Evolutionary conservation across 495 filamentous ascomycete genomes (phyloP).

Genomic region (Tricharina praecox): DNA sequence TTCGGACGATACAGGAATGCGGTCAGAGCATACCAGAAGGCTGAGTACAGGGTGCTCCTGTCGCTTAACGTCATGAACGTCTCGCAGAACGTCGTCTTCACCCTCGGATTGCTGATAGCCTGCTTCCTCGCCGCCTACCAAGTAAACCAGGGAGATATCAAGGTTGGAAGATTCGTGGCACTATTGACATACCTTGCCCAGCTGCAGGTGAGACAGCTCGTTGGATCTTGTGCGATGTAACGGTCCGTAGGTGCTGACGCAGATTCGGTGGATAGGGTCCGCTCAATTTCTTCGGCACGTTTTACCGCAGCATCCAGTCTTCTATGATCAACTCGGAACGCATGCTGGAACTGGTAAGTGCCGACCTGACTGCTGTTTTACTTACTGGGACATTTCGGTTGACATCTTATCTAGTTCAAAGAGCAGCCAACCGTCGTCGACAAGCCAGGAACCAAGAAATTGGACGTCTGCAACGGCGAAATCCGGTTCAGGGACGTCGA

Average conservation of each 20-base stretch:
- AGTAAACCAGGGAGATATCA: conserved; percentile 51
- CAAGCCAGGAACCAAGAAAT: conserved; percentile 32
- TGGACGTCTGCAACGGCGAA: conserved; percentile 56
- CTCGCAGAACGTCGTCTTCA: conserved; percentile 83
- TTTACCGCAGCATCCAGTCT: conserved; percentile 89
- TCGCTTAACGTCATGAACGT: conserved; percentile 90
- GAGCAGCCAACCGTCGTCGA: conserved; percentile 65
- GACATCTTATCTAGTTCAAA: conserved; percentile 43
- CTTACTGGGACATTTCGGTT: not conserved
- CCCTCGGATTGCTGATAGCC: conserved; percentile 64
- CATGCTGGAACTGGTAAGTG: conserved; percentile 54
- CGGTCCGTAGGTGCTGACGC: too few species aligned
- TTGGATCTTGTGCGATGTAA: too few species aligned
- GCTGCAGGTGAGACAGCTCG: conserved; percentile 29
- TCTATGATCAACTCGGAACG: conserved; percentile 95
- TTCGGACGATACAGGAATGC: conserved; percentile 70
- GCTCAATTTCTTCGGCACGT: conserved; percentile 94
- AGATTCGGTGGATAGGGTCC: conserved; percentile 60
- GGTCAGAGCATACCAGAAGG: conserved; percentile 63
- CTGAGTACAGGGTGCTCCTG: conserved; percentile 73
- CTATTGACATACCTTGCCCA: conserved; percentile 84
- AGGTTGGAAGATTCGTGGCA: conserved; percentile 62
- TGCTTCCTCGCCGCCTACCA: conserved; percentile 82
- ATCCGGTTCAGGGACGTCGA: conserved; percentile 73
- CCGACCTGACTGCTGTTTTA: not conserved